Base-by-base conservation (phyloP, 2,329 filamentous ascomycete species). In the Fusarium brachygibbosum region DNA sequence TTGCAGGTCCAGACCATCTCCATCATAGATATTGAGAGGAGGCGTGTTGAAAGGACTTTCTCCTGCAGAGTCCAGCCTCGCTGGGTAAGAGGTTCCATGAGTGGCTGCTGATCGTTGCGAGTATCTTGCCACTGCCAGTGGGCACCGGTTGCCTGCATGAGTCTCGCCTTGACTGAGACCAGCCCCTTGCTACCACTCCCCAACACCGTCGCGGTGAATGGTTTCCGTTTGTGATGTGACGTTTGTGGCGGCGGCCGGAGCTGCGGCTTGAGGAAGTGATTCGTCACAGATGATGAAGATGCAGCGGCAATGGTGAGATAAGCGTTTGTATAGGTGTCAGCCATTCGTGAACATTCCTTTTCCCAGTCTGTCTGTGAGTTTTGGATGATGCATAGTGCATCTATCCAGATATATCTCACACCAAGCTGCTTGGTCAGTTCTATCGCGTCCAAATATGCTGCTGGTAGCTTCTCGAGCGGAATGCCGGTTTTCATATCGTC, bases 1-100 rank as follows among this genome's bases (percentile, higher is more conserved):
- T 61, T 60, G 31, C 70, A 73, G 1, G 40, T 63, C 70, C 67
- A 73, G 16, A 59, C 53, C 56, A 73, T 58, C 16, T 73, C 70
- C 7, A 54, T 63, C 1, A 32, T 34, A 1, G 70, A 67, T 14
- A 73, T 31, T 3, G 61, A 67, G 10, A 73, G 51, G 5, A 72
- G 48, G 4, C 70, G 44, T 0, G 58, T 66, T 3, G 70, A 62
- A 10, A 67, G 53, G 3, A 71, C 21, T n/a, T 63, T 65, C 21
- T 73, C 70, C 23, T 73, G 70, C 19, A 72, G 17, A 11, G 67
- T 67, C 67, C 68, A 69, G 19, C 61, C 70, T 28, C 70, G 49
- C 9, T 48, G 45, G 1, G 59, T 61, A 13, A 72, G 42, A 14
- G 69, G 69, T 29, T 72, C 66, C 10, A 51, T 16, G 14, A 58